Evolutionary conservation across 345 rosid genomes (phyloP).

Genomic region (Populus alba): DNA sequence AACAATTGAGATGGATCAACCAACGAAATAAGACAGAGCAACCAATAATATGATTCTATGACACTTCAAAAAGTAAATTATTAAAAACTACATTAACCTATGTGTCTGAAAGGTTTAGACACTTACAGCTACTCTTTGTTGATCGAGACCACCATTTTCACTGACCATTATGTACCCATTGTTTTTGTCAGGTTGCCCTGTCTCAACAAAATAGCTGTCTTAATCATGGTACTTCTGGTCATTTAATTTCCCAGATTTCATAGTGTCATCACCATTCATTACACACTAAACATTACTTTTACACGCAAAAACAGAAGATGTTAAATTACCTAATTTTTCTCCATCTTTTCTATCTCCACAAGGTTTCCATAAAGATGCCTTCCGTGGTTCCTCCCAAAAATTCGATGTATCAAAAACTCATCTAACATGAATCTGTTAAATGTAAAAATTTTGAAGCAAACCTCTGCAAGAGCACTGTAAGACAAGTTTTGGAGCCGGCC

Average conservation of each 20-base stretch:
- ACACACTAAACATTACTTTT: background rate
- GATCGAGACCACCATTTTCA: slow-evolving; percentile 95
- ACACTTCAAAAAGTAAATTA: background rate
- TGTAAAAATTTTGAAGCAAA: slow-evolving; percentile 26
- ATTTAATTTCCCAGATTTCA: background rate
- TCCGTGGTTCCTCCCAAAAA: slow-evolving; percentile 56
- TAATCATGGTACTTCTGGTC: background rate
- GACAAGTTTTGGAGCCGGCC: slow-evolving; percentile 65
- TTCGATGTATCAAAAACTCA: slow-evolving; percentile 22
- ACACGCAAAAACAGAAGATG: background rate
- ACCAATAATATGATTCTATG: too few relatives aligned
- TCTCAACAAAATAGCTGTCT: slow-evolving; percentile 11
- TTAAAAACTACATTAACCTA: background rate
- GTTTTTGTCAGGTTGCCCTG: slow-evolving; percentile 41
- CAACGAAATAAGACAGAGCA: background rate
- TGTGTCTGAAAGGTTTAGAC: background rate
- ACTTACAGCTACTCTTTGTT: slow-evolving; percentile 94
- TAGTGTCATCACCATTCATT: background rate
- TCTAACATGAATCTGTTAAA: background rate
- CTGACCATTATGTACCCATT: slow-evolving; percentile 79
- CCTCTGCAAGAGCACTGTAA: slow-evolving; percentile 66
- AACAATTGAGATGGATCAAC: background rate
- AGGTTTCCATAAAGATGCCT: slow-evolving; percentile 72
- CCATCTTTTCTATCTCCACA: slow-evolving; percentile 52
- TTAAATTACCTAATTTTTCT: slow-evolving; percentile 30